A percentile compares a stretch with the other conserved stretches of the same genome.
Conservation (phyloP, 495 filamentous ascomycete species). For the Hypoxylon crocopeplum region DNA sequence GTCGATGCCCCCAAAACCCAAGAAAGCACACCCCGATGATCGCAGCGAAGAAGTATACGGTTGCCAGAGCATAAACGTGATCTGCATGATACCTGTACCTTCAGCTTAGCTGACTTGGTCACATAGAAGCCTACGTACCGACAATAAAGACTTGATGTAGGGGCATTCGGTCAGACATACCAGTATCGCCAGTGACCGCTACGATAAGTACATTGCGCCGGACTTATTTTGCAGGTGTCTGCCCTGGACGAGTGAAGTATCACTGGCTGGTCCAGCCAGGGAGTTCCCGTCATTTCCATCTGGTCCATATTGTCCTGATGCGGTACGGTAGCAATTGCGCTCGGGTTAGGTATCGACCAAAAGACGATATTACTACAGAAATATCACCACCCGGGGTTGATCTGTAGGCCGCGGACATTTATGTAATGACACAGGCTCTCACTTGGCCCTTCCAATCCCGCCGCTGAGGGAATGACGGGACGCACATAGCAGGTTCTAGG, state of each 20-base stretch:
- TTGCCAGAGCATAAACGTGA: slow-evolving; percentile 56
- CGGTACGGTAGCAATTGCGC: neutral
- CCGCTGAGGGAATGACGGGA: slow-evolving; percentile 1
- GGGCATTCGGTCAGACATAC: slow-evolving; percentile 35
- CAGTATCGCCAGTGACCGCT: slow-evolving; percentile 56
- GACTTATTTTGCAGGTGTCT: slow-evolving; percentile 54
- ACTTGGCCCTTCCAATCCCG: neutral
- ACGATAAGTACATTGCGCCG: slow-evolving; percentile 57
- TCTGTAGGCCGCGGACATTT: slow-evolving; percentile 12
- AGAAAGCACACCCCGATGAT: slow-evolving; percentile 56
- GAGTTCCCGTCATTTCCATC: slow-evolving; percentile 31
- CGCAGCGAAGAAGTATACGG: slow-evolving; percentile 57
- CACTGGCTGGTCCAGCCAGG: slow-evolving; percentile 56
- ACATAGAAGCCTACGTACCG: neutral
- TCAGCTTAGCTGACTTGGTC: neutral
- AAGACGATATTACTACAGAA: neutral
- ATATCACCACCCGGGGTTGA: neutral
- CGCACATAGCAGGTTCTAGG: slow-evolving; percentile 3
- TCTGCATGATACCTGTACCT: slow-evolving; percentile 60
- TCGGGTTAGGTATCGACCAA: neutral
- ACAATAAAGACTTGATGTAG: neutral
- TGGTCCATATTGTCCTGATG: slow-evolving; percentile 20
- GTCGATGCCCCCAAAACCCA: slow-evolving; percentile 37
- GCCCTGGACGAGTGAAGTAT: slow-evolving; percentile 56
- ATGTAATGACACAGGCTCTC: slow-evolving; percentile 15